These are phyloP conservation scores for Oryza glumipatula DNA, from an alignment of 176 grass and related monocot genomes.

Conservation along the genomic window DNA sequence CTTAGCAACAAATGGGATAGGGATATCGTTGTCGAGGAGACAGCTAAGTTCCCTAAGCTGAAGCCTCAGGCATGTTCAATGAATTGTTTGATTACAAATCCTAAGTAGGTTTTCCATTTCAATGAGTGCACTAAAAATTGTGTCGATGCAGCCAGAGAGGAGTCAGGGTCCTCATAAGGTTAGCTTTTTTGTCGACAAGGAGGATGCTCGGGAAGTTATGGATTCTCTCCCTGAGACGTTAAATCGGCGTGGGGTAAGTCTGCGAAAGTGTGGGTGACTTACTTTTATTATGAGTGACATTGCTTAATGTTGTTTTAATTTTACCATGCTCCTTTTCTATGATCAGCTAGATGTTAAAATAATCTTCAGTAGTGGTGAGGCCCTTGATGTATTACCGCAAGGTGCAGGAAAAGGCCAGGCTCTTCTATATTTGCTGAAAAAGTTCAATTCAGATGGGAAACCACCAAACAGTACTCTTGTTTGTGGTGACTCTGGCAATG, in stretches of 20 bases:
- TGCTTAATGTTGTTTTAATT: conserved; percentile 7
- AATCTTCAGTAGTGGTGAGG: conserved; percentile 77
- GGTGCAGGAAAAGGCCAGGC: conserved; percentile 92
- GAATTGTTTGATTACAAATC: conserved; percentile 16
- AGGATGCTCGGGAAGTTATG: conserved; percentile 66
- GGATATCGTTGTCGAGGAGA: conserved; percentile 76
- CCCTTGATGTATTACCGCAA: conserved; percentile 76
- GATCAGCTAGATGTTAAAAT: conserved; percentile 92
- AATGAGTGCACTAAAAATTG: conserved; percentile 23
- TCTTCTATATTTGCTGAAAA: conserved; percentile 79
- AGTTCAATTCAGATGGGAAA: conserved; percentile 65
- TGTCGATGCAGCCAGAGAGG: conserved; percentile 62
- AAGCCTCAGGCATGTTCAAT: conserved; percentile 62
- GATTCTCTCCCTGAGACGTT: conserved; percentile 62
- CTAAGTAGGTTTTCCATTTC: conserved; percentile 6
- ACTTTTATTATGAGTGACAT: neutral
- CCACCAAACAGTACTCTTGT: conserved; percentile 75
- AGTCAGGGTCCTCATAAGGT: conserved; percentile 87
- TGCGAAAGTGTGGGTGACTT: neutral
- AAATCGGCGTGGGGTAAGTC: conserved; percentile 56
- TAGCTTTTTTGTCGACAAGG: conserved; percentile 77
- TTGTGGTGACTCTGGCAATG: conserved; percentile 92
- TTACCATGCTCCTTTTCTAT: conserved; percentile 9
- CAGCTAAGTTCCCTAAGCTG: conserved; percentile 66
- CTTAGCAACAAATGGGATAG: conserved; percentile 82